These are phyloP conservation scores for Phialophora macrospora DNA, from an alignment of 2,329 filamentous ascomycete genomes.

Conservation along the genomic window DNA sequence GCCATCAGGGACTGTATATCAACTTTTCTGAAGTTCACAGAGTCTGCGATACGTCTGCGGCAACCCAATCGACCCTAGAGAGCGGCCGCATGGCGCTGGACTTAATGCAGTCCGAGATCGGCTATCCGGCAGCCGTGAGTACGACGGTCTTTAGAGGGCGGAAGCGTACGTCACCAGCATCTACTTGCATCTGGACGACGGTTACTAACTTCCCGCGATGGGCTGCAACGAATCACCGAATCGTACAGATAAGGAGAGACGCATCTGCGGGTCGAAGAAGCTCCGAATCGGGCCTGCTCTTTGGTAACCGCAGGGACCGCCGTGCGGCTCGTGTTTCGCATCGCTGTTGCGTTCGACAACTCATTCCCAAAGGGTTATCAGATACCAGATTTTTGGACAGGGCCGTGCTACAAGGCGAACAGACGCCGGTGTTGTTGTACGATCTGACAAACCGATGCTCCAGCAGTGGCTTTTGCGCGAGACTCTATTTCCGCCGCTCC, in stretches of 20 bases:
- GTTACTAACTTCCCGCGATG: neutral
- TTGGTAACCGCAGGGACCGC: neutral
- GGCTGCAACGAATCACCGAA: neutral
- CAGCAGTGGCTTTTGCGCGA: neutral
- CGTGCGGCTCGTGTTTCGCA: neutral
- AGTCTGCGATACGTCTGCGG: neutral
- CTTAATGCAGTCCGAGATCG: slow-evolving; percentile 16
- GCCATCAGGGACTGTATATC: neutral
- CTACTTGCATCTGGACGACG: neutral
- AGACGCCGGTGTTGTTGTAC: neutral
- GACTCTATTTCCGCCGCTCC: neutral
- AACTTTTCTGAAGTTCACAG: neutral
- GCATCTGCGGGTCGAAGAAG: too few species aligned
- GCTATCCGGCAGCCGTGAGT: slow-evolving; percentile 12
- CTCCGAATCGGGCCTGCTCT: neutral
- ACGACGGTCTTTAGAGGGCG: neutral
- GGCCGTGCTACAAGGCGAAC: neutral
- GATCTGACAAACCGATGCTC: neutral
- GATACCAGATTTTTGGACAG: neutral
- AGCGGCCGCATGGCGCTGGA: slow-evolving; percentile 20
- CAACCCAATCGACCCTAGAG: neutral
- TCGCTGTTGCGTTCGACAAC: neutral
- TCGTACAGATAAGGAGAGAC: neutral
- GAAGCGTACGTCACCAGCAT: neutral
- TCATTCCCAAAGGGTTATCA: neutral